These are phyloP conservation scores for Pelargonium cotyledonis DNA, from an alignment of 441 rosid species.

Conservation along the genomic window DNA sequence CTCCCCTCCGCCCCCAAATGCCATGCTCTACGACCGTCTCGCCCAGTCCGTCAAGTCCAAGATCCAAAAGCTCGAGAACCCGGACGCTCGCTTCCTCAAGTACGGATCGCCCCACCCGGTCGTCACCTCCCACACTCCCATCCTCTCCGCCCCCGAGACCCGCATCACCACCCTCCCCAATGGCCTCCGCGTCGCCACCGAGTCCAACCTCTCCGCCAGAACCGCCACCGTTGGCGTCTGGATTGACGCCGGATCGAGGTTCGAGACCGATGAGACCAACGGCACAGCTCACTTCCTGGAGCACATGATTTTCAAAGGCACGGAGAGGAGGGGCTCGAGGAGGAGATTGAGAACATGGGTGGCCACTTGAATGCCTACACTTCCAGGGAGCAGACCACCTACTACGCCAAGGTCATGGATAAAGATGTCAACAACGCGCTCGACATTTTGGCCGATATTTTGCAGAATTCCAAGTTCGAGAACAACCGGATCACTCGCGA, in stretches of 20 bases:
- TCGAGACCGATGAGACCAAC: constrained; percentile 68
- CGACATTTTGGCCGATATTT: constrained; percentile 73
- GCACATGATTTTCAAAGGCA: constrained; percentile 94
- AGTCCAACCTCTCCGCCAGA: constrained; percentile 64
- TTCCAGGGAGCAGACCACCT: constrained; percentile 84
- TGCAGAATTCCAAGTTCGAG: constrained; percentile 89
- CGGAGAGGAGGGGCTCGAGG: constrained; percentile 64
- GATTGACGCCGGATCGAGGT: constrained; percentile 97
- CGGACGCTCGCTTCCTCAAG: constrained; percentile 78
- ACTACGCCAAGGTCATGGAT: constrained; percentile 76
- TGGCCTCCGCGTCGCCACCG: constrained; percentile 90
- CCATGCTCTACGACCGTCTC: constrained; percentile 77
- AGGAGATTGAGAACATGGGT: constrained; percentile 84
- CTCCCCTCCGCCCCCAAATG: constrained; percentile 42
- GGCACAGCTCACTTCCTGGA: constrained; percentile 89
- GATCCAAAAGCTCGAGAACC: constrained; percentile 57
- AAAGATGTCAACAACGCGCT: constrained; percentile 61
- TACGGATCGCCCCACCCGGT: constrained; percentile 84
- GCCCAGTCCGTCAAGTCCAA: constrained; percentile 56
- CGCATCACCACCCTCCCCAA: constrained; percentile 77
- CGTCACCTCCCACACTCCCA: constrained; percentile 53
- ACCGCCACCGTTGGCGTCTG: constrained; percentile 97
- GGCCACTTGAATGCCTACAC: constrained; percentile 93
- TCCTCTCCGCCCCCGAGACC: constrained; percentile 83
- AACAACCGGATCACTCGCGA: constrained; percentile 59